Evolutionary conservation across 1,284 basidiomycete genomes (phyloP).

Genomic region (Austroboletus novae-zelandiae): DNA sequence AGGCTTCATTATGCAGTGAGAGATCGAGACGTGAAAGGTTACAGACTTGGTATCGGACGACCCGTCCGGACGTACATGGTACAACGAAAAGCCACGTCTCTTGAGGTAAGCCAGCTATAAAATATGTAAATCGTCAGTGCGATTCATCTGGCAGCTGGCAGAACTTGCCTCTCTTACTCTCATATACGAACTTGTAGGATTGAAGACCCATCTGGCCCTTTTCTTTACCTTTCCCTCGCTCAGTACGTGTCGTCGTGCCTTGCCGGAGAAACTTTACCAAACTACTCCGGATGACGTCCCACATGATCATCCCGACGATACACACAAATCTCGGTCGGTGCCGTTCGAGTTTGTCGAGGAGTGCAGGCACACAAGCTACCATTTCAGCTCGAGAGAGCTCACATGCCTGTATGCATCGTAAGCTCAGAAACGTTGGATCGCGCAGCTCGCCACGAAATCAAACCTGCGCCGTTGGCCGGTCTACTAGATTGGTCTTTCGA

Average conservation of each 20-base stretch:
- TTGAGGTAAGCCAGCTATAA: slow-evolving; percentile 1
- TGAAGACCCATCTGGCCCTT: slow-evolving; percentile 24
- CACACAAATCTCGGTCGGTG: slow-evolving; percentile 43
- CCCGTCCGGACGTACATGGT: slow-evolving; percentile 67
- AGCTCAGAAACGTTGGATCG: not conserved
- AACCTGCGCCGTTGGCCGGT: slow-evolving; percentile 45
- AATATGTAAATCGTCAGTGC: no score
- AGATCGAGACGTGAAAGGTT: not conserved
- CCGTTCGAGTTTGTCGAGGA: slow-evolving; percentile 39
- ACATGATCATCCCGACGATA: slow-evolving; percentile 52
- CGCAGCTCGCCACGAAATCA: not conserved
- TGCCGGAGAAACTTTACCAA: slow-evolving; percentile 7
- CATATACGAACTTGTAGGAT: slow-evolving; percentile 23
- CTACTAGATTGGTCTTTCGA: slow-evolving; percentile 49
- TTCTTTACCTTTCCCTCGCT: not conserved
- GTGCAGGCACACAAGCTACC: slow-evolving; percentile 35
- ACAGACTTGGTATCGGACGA: slow-evolving; percentile 58
- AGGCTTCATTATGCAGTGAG: not conserved
- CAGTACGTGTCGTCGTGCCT: not conserved
- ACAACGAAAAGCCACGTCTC: slow-evolving; percentile 67
- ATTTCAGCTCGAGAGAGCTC: slow-evolving; percentile 49
- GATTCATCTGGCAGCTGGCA: not conserved
- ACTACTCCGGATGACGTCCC: slow-evolving; percentile 40
- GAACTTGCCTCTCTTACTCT: slow-evolving; percentile 6
- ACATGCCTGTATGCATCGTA: slow-evolving; percentile 32